These are phyloP conservation scores for Nannochloropsis gaditana DNA, from an alignment of 108 stramenopile species.

Conservation along the genomic window DNA sequence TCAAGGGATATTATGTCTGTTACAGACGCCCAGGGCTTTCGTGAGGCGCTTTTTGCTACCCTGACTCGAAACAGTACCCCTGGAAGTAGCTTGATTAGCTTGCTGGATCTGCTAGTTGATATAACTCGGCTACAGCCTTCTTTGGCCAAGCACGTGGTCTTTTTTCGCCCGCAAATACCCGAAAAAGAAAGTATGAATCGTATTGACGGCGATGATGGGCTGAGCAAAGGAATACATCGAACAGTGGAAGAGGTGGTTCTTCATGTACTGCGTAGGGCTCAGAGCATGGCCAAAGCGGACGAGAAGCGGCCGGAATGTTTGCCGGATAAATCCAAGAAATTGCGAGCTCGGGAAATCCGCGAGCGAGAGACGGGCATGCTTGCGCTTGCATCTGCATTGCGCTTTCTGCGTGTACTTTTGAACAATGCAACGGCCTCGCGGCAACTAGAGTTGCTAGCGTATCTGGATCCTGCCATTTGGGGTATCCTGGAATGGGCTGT, in stretches of 20 bases:
- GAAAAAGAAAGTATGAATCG: background rate
- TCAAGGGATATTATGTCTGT: background rate
- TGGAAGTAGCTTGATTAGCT: background rate
- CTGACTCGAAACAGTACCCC: background rate
- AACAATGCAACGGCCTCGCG: background rate
- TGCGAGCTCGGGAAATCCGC: background rate
- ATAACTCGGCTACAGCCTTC: background rate
- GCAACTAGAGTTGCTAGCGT: background rate
- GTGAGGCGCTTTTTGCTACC: background rate
- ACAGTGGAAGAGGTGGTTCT: background rate
- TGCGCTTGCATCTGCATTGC: background rate
- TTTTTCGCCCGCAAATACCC: background rate
- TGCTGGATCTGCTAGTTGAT: background rate
- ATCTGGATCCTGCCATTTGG: background rate
- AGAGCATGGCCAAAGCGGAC: background rate
- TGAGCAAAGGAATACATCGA: background rate
- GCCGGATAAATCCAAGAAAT: background rate
- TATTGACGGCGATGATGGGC: background rate
- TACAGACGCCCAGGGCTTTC: background rate
- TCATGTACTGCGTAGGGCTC: background rate
- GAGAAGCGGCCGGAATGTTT: background rate
- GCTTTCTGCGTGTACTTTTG: conserved; percentile 7
- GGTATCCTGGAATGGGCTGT: background rate
- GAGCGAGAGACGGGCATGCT: background rate
- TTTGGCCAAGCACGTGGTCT: background rate